Evolutionary conservation across 164 flowering plant genomes (phyloP), one percentile per base, ranked within the genome.

Genomic region (Vitis rotundifolia): DNA sequence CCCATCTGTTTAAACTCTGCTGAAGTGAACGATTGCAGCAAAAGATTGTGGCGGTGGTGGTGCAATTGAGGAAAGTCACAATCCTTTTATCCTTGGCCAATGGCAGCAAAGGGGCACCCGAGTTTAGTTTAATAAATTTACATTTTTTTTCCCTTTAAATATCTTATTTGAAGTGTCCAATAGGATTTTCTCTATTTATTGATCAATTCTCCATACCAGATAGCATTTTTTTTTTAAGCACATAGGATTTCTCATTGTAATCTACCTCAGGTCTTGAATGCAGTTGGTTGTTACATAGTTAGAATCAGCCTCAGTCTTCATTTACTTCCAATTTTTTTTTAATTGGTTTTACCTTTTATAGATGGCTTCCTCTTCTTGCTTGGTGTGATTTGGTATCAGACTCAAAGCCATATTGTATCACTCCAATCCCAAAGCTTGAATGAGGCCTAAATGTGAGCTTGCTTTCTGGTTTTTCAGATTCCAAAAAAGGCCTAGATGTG

Each of bases 311-410:
- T 37, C 44, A 37, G 5, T 37, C 44, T 37, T 37, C 44, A 37
- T 37, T 37, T 37, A 3, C 44, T 37, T 37, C 44, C 44, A 0
- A 0, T 37, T 37, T 37, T 37, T 37, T 37, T 56, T 54, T n/a
- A n/a, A n/a, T n/a, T n/a, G n/a, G 16, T 51, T 61, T 73, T 57
- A 26, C 10, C 57, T 49, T 47, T 54, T 29, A 59, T 19, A 49
- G 26, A 55, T 16, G 47, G n/a, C 50, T 37, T 47, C 50, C 15
- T 22, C 68, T 64, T 68, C 73, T 73, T 73, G 81, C 63, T 74
- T 70, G 65, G 77, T 77, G 77, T 77, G 75, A 68, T 71, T 79
- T 77, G 76, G 69, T 63, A 64, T 67, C 73, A 73, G 69, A 64
- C 74, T 74, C 70, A 22, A 73, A 66, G 77, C 75, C 78, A 68